Conservation (phyloP, 352 stramenopile species). For the Blastocystis hominis region DNA sequence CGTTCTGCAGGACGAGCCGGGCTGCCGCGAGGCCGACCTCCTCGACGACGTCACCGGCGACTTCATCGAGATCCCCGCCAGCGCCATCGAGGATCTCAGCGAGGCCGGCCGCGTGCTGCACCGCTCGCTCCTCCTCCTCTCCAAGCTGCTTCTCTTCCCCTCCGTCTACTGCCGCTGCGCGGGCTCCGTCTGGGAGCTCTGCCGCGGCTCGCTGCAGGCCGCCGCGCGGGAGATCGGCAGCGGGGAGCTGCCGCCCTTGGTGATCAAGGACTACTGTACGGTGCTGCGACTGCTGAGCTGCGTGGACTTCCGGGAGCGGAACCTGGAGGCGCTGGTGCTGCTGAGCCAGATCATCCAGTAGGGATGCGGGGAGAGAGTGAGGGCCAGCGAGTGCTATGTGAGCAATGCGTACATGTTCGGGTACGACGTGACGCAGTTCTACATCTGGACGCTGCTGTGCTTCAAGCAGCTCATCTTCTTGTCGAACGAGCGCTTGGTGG, state of each 20-base stretch:
- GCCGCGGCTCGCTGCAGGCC: background rate
- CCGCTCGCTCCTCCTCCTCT: background rate
- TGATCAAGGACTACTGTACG: background rate
- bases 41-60: constrained; percentile 26
- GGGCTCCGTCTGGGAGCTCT: background rate
- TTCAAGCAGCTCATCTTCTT: constrained; percentile 41
- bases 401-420: constrained; percentile 37
- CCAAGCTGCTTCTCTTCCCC: background rate
- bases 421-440: background rate
- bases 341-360: constrained; percentile 17
- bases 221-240: background rate
- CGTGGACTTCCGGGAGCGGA: constrained; percentile 17
- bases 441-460: constrained; percentile 17
- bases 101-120: background rate
- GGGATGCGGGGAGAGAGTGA: background rate
- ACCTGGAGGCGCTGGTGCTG: background rate
- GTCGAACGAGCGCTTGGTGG: background rate
- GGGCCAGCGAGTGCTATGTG: constrained; percentile 37
- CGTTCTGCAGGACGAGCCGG: background rate
- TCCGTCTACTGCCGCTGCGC: background rate
- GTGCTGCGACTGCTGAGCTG: constrained; percentile 19
- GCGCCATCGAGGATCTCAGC: background rate
- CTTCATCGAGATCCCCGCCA: constrained; percentile 1
- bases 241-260: background rate
- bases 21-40: background rate